Conservation (phyloP, 1,139 yeast genomes). For the Taiozyma onychis region DNA sequence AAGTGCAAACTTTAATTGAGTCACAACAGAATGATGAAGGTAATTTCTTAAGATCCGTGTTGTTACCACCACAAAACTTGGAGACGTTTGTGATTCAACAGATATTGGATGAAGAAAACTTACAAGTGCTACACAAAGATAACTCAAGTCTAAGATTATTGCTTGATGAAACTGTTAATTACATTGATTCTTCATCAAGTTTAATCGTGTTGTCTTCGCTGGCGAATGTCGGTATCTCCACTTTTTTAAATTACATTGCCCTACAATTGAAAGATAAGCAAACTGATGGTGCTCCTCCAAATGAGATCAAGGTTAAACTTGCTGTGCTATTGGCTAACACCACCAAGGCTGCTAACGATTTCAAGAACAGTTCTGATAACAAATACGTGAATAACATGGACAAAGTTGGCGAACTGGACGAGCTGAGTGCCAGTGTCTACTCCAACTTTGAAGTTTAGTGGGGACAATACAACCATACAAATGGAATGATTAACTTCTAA, state of each 20-base stretch:
- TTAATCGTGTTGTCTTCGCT: slow-evolving; percentile 32
- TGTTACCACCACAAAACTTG: slow-evolving; percentile 27
- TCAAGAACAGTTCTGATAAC: slow-evolving; percentile 41
- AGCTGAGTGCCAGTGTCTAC: slow-evolving; percentile 85
- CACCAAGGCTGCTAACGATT: slow-evolving; percentile 57
- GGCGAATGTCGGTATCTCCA: slow-evolving; percentile 30
- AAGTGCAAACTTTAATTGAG: slow-evolving; percentile 37
- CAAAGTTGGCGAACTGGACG: slow-evolving; percentile 57
- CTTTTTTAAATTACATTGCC: slow-evolving; percentile 19
- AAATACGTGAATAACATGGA: slow-evolving; percentile 42
- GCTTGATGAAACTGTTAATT: slow-evolving; percentile 47
- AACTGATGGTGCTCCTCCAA: slow-evolving; percentile 1
- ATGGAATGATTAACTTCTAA: neutral
- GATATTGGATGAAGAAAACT: slow-evolving; percentile 31
- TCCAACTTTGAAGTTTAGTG: slow-evolving; percentile 56
- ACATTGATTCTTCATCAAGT: slow-evolving; percentile 39
- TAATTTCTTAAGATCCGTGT: slow-evolving; percentile 13
- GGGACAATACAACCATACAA: neutral
- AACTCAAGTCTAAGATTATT: slow-evolving; percentile 27
- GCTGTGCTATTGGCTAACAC: slow-evolving; percentile 67
- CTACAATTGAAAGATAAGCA: slow-evolving; percentile 6
- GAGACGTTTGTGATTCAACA: slow-evolving; percentile 35
- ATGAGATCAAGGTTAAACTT: slow-evolving; percentile 41
- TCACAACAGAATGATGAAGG: slow-evolving; percentile 5
- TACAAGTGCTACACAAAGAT: slow-evolving; percentile 24